Conservation (phyloP, 257 asterid genomes). For the Nicotiana benthamiana region DNA sequence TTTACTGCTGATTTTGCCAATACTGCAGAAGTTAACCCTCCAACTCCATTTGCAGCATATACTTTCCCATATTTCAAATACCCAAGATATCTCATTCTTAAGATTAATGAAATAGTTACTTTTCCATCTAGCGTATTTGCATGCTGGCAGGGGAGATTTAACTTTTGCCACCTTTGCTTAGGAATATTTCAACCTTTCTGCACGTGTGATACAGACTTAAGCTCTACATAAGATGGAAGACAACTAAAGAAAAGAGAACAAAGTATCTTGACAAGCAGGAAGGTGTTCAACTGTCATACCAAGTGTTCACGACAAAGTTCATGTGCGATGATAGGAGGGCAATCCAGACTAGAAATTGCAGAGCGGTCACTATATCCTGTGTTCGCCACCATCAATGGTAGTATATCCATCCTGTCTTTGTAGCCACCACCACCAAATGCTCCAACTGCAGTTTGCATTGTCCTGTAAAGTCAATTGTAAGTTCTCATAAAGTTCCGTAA, state of each 20-base stretch:
- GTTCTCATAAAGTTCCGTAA: background rate
- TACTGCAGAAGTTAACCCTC: background rate
- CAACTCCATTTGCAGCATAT: background rate
- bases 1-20: background rate
- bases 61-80: background rate
- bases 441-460: conserved; percentile 92
- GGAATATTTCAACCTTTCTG: background rate
- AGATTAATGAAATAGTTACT: background rate
- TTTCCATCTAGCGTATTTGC: background rate
- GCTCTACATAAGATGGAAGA: background rate
- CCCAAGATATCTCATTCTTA: background rate
- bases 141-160: background rate
- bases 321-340: conserved; percentile 73
- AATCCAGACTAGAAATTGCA: conserved; percentile 74
- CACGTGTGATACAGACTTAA: background rate
- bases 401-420: conserved; percentile 47
- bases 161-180: background rate
- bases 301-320: conserved; percentile 95
- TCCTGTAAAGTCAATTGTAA: conserved; percentile 31
- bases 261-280: background rate
- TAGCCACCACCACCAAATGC: conserved; percentile 82
- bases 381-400: conserved; percentile 85
- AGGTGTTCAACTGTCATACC: conserved; percentile 33
- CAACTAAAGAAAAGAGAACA: background rate
- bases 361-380: conserved; percentile 67